Percentiles rank a stretch among this genome's conserved stretches.
These are phyloP conservation scores for Backusella morwellensis DNA, from an alignment of 192 early-diverging fungal genomes.

Conservation along the genomic window DNA sequence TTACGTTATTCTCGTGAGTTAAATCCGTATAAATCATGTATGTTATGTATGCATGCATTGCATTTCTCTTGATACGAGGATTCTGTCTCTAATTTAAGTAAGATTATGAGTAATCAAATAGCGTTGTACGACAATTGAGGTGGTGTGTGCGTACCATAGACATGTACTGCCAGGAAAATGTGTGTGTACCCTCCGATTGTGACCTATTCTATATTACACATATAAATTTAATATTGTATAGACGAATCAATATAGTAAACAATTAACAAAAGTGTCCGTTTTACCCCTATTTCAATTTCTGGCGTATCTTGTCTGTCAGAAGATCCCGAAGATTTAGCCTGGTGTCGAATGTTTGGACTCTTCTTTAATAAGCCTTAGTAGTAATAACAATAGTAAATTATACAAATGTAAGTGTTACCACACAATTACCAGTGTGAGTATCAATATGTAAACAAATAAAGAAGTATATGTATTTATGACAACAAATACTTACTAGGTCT, in stretches of 20 bases:
- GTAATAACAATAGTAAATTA: not conserved
- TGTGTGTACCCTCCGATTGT: constrained; percentile 7
- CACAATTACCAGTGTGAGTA: not conserved
- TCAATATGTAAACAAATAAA: not conserved
- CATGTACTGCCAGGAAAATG: constrained; percentile 23
- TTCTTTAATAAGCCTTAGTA: not conserved
- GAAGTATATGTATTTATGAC: not conserved
- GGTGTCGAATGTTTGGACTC: not conserved
- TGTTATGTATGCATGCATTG: constrained; percentile 48
- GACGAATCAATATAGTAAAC: not conserved
- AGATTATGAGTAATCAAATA: not conserved
- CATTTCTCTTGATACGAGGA: constrained; percentile 48
- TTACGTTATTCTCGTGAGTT: constrained; percentile 10
- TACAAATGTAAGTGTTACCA: not conserved
- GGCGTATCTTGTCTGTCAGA: not conserved
- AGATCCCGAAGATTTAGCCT: constrained; percentile 8
- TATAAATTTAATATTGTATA: not conserved
- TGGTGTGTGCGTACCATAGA: constrained; percentile 20
- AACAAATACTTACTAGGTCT: not conserved
- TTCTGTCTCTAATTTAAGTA: constrained; percentile 33
- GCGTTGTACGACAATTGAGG: not conserved
- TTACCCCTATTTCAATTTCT: constrained; percentile 5
- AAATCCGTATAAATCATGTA: constrained; percentile 48
- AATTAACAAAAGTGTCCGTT: not conserved
- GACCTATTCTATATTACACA: constrained; percentile 8